Base-by-base conservation (phyloP, 2,329 filamentous ascomycete species). In the Fusarium cicatricum region DNA sequence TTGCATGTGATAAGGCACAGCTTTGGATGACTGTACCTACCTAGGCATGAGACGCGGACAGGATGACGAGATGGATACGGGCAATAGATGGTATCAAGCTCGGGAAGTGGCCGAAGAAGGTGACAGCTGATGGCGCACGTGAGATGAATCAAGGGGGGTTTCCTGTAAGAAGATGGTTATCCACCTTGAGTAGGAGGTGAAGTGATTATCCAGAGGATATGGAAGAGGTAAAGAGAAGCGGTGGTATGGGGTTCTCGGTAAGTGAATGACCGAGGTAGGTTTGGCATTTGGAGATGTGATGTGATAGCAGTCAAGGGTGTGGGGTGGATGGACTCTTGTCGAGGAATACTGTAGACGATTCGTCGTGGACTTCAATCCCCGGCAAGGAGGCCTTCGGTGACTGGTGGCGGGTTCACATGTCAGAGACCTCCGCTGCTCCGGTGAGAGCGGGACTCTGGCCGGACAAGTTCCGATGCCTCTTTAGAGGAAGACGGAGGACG, bases 371-470 rank as follows among this genome's bases (percentile, higher is more conserved):
- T 40, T 40, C 36, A 40, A 40, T 48, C 14, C 36, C 45, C 45
- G 45, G 21, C 21, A 63, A 26, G 17, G 29, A 41, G 36, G 23
- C 5, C 15, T 42, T 42, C 19, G 33, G 41, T 32, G 40, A 45
- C 31, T 45, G 49, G 44, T 34, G 28, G 47, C 51, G 52, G 66
- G 49, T 61, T 72, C 70, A 72, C 70, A 72, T 72, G 70, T 64
- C 64, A 70, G 43, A 41, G 50, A 63, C 44, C 64, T 72, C 70
- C 70, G 69, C 61, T 71, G 61, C 67, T 39, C 69, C 70, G 68
- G 69, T 44, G 51, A 47, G 51, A 53, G 47, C 48, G 56, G 48
- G 47, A 62, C 61, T 67, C 62, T 8, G 6, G 23, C 23, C 23
- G 67, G 68, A 56, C 65, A 66, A 69, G 58, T 62, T 69, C 67